Conservation (phyloP, 2,329 filamentous ascomycete species). For the Verticillium zaregamsianum region DNA sequence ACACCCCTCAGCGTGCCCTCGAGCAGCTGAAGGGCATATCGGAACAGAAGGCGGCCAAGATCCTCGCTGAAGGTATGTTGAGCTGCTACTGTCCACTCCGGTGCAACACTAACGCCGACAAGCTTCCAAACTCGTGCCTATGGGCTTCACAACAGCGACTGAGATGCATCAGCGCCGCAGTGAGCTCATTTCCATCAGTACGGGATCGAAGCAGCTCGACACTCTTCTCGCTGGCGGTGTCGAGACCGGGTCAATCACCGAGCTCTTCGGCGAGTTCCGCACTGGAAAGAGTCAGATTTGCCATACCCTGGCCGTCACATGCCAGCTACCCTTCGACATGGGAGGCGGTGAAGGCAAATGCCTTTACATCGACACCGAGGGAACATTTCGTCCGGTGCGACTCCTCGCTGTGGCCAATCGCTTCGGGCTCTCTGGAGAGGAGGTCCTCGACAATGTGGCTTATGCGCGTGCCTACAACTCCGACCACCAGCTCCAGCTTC, state of each 20-base stretch:
- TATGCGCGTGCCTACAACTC: constrained; percentile 98
- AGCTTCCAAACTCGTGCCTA: constrained; percentile 95
- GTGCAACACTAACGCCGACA: not conserved
- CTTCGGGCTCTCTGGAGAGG: constrained; percentile 91
- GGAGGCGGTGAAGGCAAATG: constrained; percentile 98
- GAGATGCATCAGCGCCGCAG: constrained; percentile 98
- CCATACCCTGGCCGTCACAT: constrained; percentile 96
- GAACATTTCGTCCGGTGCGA: constrained; percentile 90
- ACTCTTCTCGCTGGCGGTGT: constrained; percentile 91
- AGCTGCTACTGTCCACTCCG: not conserved
- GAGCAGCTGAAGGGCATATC: constrained; percentile 98
- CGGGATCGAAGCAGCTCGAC: constrained; percentile 94
- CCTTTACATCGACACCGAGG: constrained; percentile 97
- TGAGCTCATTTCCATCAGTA: constrained; percentile 96
- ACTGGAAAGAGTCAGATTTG: constrained; percentile 99
- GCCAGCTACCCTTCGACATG: constrained; percentile 97
- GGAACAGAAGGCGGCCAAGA: constrained; percentile 90
- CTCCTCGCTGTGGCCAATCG: constrained; percentile 88
- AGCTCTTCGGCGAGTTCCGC: constrained; percentile 96
- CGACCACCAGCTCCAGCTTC: constrained; percentile 90
- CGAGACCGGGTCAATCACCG: constrained; percentile 96
- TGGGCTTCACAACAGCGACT: constrained; percentile 98
- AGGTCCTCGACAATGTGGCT: constrained; percentile 96
- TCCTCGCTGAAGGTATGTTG: constrained; percentile 74
- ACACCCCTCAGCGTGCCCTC: constrained; percentile 76